A percentile compares a stretch with the other conserved stretches of the same genome.
Conservation (phyloP, 305 asterid genomes). For the Ajuga reptans region DNA sequence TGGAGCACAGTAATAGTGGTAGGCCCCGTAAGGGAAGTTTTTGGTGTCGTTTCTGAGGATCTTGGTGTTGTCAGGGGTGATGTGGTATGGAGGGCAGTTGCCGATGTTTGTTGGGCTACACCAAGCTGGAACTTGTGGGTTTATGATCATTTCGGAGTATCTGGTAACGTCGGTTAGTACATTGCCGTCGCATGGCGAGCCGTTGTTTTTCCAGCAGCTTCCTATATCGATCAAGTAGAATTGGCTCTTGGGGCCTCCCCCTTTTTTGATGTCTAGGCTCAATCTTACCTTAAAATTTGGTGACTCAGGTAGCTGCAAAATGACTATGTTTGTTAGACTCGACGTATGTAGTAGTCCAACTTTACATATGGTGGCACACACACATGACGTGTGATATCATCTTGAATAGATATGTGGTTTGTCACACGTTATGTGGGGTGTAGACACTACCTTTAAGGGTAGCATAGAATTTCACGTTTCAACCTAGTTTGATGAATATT, state of each 20-base stretch:
- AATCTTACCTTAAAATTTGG: slow-evolving; percentile 60
- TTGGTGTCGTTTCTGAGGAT: slow-evolving; percentile 45
- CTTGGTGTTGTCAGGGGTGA: slow-evolving; percentile 43
- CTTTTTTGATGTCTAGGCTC: slow-evolving; percentile 44
- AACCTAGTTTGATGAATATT: too few species aligned
- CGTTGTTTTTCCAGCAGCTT: slow-evolving; percentile 78
- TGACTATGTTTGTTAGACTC: not conserved
- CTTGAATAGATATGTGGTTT: too few species aligned
- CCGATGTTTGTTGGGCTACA: slow-evolving; percentile 41
- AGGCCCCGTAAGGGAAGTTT: slow-evolving; percentile 62
- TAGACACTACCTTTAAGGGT: too few species aligned
- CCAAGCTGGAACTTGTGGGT: slow-evolving; percentile 55
- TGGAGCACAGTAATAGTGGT: slow-evolving; percentile 69
- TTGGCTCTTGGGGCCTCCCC: slow-evolving; percentile 74
- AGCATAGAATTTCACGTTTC: too few species aligned
- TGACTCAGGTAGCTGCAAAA: slow-evolving; percentile 60
- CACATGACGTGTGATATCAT: too few species aligned
- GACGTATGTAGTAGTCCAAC: too few species aligned
- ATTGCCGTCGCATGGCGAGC: slow-evolving; percentile 57
- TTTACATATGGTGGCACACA: too few species aligned
- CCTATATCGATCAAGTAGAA: slow-evolving; percentile 71
- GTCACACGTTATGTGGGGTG: too few species aligned
- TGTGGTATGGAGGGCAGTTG: slow-evolving; percentile 69
- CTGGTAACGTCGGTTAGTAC: slow-evolving; percentile 57
- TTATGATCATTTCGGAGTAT: slow-evolving; percentile 69